Evolutionary conservation across 2,329 filamentous ascomycete species (phyloP).

Genomic region (Cryphonectria japonica): DNA sequence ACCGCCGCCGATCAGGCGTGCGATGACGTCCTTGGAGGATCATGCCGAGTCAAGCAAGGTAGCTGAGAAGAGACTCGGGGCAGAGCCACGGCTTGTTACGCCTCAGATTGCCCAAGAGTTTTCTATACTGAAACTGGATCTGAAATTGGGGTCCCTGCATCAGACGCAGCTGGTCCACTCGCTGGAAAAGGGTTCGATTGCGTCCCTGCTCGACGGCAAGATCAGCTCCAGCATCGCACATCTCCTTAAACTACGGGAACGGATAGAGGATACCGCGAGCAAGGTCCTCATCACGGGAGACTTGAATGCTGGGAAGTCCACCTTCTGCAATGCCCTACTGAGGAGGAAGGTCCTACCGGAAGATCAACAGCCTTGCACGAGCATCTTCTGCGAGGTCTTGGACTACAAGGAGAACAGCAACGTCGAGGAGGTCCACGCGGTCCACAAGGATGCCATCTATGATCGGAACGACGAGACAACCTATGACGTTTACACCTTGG

Average conservation of each 20-base stretch:
- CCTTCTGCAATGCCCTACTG: conserved; percentile 96
- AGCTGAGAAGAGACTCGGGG: conserved; percentile 61
- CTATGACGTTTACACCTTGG: conserved; percentile 82
- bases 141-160: conserved; percentile 84
- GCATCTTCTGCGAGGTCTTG: conserved; percentile 96
- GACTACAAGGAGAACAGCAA: conserved; percentile 90
- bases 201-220: conserved; percentile 88
- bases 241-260: conserved; percentile 80
- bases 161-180: conserved; percentile 94
- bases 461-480: conserved; percentile 91
- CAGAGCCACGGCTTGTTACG: conserved; percentile 83
- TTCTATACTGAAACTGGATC: conserved; percentile 89
- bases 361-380: conserved; percentile 97
- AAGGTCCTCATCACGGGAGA: conserved; percentile 97
- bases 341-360: conserved; percentile 92
- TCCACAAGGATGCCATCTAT: conserved; percentile 80
- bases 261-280: conserved; percentile 96
- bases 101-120: conserved; percentile 95
- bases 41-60: conserved; percentile 73
- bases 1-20: conserved; percentile 57
- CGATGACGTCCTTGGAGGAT: conserved; percentile 72
- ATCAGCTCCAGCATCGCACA: conserved; percentile 94
- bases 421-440: conserved; percentile 92
- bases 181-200: conserved; percentile 88
- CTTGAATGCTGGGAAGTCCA: conserved; percentile 96